Evolutionary conservation across 495 filamentous ascomycete species (phyloP), one percentile per base, ranked within the genome.

Genomic region (Penicillium odoratum): DNA sequence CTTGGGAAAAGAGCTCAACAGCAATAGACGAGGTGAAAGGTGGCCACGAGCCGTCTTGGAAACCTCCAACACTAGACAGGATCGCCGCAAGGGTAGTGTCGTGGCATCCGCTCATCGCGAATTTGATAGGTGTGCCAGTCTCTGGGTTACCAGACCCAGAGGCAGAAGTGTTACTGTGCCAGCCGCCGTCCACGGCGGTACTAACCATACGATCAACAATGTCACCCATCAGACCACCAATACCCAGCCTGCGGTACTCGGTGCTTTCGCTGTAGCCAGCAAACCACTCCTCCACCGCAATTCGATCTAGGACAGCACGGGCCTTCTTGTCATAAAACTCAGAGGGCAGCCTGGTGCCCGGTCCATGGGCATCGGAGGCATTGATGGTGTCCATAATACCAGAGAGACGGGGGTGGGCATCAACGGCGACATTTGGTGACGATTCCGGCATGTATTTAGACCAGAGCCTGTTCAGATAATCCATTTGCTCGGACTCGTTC

Each of bases 341-440:
- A 13, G 74, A 71, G 0, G 94, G 94, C 7, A 98, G 79, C 45
- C 78, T 79, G 0, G 91, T 96, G 13, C 80, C 79, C 0, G 88
- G 83, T 0, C 92, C 93, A 73, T 98, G 94, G 4, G 92, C 93
- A 13, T 89, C 77, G 2, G 90, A 94, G 25, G 90, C 81, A 69
- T 97, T 98, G 59, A 97, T 82, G 9, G 92, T 94, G 66, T 98
- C 94, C 86, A 92, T 92, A 55, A 98, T 89, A 30, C 94, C 95
- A 6, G 85, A 90, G 9, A 98, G 78, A 48, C 90, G 80, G 0
- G 94, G 94, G 56, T 89, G 87, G 3, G 84, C 85, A 73, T 97
- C 92, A 2, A 98, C 91, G 29, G 86, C 86, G 28, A 98, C 87
- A 30, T 78, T 78, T 31, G 79, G 78, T 8, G 81, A 82, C 15